Evolutionary conservation across 331 rosid genomes (phyloP).

Genomic region (Malus hybrid): DNA sequence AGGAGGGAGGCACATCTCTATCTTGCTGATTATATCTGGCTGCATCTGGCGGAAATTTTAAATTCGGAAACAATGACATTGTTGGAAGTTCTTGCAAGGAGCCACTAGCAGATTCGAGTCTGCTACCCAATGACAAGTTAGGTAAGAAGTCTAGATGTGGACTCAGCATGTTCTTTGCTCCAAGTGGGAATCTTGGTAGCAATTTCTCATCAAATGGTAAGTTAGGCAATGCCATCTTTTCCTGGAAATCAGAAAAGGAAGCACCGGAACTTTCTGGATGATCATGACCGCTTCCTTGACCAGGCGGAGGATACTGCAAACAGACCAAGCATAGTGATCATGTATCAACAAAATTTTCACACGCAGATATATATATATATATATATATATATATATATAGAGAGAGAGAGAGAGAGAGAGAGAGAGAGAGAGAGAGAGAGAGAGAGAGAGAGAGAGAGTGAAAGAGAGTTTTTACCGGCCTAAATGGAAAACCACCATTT

Average conservation of each 20-base stretch:
- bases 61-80: conserved; percentile 63
- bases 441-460: conserved; percentile 12
- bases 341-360: neutral
- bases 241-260: conserved; percentile 60
- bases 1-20: conserved; percentile 53
- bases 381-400: no score
- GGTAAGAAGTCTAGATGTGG: conserved; percentile 73
- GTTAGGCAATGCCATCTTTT: conserved; percentile 63
- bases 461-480: conserved; percentile 39
- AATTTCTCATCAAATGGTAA: conserved; percentile 79
- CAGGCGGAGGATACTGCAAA: conserved; percentile 45
- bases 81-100: conserved; percentile 65
- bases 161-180: conserved; percentile 45
- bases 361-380: neutral
- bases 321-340: conserved; percentile 14
- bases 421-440: conserved; percentile 12
- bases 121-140: conserved; percentile 63
- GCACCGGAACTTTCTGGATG: conserved; percentile 35
- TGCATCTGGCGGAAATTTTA: conserved; percentile 66
- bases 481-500: conserved; percentile 48
- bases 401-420: conserved; percentile 2
- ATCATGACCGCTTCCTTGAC: conserved; percentile 43
- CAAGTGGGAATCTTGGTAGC: conserved; percentile 68
- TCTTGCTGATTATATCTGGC: conserved; percentile 67
- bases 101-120: conserved; percentile 53